These are phyloP conservation scores for Dipteronia sinensis DNA, from an alignment of 345 rosid species.

Conservation along the genomic window DNA sequence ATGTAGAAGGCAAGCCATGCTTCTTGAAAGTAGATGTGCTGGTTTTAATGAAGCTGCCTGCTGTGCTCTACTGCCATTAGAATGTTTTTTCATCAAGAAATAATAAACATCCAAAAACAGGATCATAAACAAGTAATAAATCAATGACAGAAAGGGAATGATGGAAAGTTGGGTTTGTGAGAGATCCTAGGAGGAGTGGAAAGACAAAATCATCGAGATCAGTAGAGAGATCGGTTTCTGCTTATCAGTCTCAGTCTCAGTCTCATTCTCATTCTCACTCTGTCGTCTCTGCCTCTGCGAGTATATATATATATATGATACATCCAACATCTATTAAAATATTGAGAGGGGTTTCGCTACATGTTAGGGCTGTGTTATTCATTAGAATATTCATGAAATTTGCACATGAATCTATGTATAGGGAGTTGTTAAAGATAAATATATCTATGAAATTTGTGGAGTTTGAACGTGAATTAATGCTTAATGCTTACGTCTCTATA, in stretches of 20 bases:
- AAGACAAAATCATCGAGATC: slow-evolving; percentile 36
- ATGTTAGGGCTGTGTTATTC: not conserved
- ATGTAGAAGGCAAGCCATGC: slow-evolving; percentile 5
- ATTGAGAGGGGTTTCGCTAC: no score
- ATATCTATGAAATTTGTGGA: not conserved
- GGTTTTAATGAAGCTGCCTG: slow-evolving; percentile 24
- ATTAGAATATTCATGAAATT: no score
- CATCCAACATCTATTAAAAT: not conserved
- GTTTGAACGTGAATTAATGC: no score
- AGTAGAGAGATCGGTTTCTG: slow-evolving; percentile 4
- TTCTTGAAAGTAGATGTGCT: slow-evolving; percentile 19
- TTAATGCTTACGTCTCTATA: no score
- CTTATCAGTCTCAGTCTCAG: not conserved
- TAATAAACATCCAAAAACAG: not conserved
- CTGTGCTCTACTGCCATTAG: slow-evolving; percentile 1
- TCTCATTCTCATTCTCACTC: no score
- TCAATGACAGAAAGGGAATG: slow-evolving; percentile 31
- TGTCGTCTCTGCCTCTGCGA: no score
- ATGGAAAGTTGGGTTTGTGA: slow-evolving; percentile 26
- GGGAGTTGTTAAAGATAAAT: not conserved
- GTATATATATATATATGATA: not conserved
- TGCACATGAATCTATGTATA: not conserved
- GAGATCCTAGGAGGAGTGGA: slow-evolving; percentile 37
- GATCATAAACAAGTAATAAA: slow-evolving; percentile 2
- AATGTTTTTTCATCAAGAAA: slow-evolving; percentile 4